Base-by-base conservation (phyloP, 1,284 basidiomycete species). In the Ganoderma multipileum region DNA sequence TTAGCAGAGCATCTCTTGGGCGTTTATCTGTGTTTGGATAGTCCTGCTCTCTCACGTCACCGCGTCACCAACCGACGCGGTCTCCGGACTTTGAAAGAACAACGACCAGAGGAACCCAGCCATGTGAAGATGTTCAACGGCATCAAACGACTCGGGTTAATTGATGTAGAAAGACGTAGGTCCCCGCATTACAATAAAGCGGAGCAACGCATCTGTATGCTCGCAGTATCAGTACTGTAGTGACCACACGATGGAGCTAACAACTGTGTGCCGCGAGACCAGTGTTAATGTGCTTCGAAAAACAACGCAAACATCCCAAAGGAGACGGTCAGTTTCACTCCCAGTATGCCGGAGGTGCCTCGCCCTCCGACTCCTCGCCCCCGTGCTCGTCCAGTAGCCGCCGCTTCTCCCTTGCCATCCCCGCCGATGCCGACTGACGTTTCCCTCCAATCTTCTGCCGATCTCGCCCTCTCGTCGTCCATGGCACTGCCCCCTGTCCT, bases 101-200 rank as follows among this genome's bases (percentile, higher is more conserved):
- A 60, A 60, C 38, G 23, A 28, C 2, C 23, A 26, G 23, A 41
- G 6, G 23, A 23, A 41, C 36, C 12, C 58, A 16, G 58, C 36
- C n/a, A 63, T 33, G 66, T 64, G 20, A 50, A 50, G 47, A 26
- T 62, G 30, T 28, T 67, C 14, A 18, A 47, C 52, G 52, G 52
- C 18, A 30, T 33, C 52, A 55, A 33, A 30, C 52, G 52, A 52
- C 12, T 28, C 52, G 52, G 28, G 14, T 2, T 14, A 55, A 33
- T 55, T 55, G 52, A 55, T 55, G 16, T 30, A 20, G 28, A 30
- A 30, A 23, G 20, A 30, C 16, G 52, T 55, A 33, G 33, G 52
- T 55, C 52, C 6, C 2, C 18, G 2, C 30, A 30, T 30, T 55
- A 55, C 52, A 55, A 55, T 55, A 55, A 30, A 28, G 20, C 14